Evolutionary conservation across 2,329 filamentous ascomycete species (phyloP).

Genomic region (Massarina eburnea): DNA sequence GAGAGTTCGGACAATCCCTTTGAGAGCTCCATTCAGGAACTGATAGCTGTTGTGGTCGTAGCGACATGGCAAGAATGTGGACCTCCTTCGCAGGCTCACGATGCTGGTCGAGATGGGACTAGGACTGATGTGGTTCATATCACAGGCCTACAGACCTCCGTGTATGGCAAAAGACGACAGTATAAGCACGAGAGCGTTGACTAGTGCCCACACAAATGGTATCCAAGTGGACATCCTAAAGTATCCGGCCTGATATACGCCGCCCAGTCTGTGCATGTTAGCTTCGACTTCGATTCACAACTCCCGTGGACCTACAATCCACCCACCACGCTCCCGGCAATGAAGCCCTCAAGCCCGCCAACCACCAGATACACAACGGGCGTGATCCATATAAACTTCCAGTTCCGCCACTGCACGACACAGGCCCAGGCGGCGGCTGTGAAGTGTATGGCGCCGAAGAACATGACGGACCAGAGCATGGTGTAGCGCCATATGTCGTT

Average conservation of each 20-base stretch:
- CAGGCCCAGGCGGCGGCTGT: constrained; percentile 72
- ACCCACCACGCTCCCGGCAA: constrained; percentile 81
- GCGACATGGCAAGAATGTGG: no score
- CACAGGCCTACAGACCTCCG: constrained; percentile 66
- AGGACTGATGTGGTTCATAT: no score
- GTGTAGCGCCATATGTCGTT: constrained; percentile 86
- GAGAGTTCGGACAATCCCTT: constrained; percentile 13
- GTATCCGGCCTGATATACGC: constrained; percentile 77
- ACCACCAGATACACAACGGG: constrained; percentile 71
- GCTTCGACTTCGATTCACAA: constrained; percentile 5
- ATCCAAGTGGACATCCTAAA: constrained; percentile 96
- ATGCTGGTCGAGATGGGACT: no score
- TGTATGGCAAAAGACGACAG: constrained; percentile 92
- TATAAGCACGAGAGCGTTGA: constrained; percentile 80
- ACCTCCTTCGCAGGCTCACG: not conserved
- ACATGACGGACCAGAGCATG: constrained; percentile 79
- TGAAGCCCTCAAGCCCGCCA: constrained; percentile 72
- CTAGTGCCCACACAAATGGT: constrained; percentile 82
- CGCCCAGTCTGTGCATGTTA: constrained; percentile 63
- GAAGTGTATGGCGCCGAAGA: constrained; percentile 75
- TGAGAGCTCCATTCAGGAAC: constrained; percentile 9
- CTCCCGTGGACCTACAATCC: constrained; percentile 62
- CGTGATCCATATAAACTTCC: constrained; percentile 67
- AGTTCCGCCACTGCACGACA: constrained; percentile 64
- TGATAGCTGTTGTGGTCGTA: no score